These are phyloP conservation scores for Fistulinella staudtii DNA, from an alignment of 1,284 basidiomycete species.

Conservation along the genomic window DNA sequence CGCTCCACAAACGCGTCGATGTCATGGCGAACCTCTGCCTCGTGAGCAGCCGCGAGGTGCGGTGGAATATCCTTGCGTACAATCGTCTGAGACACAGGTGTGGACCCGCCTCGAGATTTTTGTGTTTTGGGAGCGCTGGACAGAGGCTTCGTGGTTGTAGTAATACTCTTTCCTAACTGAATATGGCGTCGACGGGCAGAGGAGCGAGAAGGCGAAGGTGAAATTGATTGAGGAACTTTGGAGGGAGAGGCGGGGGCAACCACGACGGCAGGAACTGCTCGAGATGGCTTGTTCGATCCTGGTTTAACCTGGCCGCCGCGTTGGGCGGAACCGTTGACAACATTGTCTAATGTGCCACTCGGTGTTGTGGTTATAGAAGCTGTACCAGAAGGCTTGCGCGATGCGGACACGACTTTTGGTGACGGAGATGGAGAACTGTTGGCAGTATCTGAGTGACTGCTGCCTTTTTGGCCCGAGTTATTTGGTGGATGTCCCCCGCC, in stretches of 20 bases:
- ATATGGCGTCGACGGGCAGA: conserved; percentile 41
- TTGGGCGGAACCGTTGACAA: conserved; percentile 16
- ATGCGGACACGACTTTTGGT: conserved; percentile 17
- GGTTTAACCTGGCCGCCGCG: conserved; percentile 34
- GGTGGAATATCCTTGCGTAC: conserved; percentile 57
- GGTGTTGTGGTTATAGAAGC: conserved; percentile 2
- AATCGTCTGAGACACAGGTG: conserved; percentile 34
- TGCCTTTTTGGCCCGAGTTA: conserved; percentile 28
- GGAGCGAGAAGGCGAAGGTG: conserved; percentile 37
- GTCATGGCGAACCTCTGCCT: conserved; percentile 50
- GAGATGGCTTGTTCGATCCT: conserved; percentile 36
- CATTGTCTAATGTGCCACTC: conserved; percentile 17
- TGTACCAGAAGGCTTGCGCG: conserved; percentile 18
- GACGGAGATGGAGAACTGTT: conserved; percentile 23
- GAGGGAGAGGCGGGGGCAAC: conserved; percentile 28
- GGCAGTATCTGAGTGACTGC: conserved; percentile 15
- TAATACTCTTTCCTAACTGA: conserved; percentile 20
- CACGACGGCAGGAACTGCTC: conserved; percentile 34
- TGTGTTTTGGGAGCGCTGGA: conserved; percentile 21
- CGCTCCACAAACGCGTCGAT: conserved; percentile 71
- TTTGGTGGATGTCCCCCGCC: conserved; percentile 30
- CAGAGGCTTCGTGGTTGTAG: conserved; percentile 13
- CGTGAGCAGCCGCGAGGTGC: conserved; percentile 45
- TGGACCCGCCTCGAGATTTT: conserved; percentile 14
- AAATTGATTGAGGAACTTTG: conserved; percentile 27